Evolutionary conservation across 768 basidiomycete genomes (phyloP).

Genomic region (Lactifluus subvellereus): DNA sequence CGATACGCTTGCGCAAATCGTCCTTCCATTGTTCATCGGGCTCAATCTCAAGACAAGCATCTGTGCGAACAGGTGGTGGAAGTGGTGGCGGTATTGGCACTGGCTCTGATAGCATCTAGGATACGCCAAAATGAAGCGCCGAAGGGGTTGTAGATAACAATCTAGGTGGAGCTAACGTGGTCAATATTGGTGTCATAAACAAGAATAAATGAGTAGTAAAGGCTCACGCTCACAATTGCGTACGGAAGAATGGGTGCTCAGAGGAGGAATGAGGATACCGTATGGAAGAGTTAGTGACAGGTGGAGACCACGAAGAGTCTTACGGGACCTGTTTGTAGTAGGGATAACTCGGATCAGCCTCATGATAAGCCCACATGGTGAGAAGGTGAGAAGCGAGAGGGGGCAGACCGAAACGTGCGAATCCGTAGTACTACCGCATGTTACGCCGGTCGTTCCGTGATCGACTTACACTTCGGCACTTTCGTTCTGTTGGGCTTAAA

Average conservation of each 20-base stretch:
- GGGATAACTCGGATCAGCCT: conserved; percentile 22
- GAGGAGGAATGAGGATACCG: conserved; percentile 11
- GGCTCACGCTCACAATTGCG: conserved; percentile 13
- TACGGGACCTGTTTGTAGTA: conserved; percentile 15
- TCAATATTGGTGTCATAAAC: background rate
- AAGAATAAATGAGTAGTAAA: background rate
- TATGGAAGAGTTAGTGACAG: conserved; percentile 14
- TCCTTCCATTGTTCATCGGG: conserved; percentile 23
- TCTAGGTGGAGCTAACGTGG: background rate
- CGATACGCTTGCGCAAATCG: conserved; percentile 19
- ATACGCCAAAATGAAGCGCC: conserved; percentile 19
- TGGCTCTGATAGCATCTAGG: conserved; percentile 22
- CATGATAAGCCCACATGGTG: conserved; percentile 22
- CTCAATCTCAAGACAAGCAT: conserved; percentile 9
- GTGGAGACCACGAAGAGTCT: conserved; percentile 9
- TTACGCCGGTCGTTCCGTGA: too few species aligned
- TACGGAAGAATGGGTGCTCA: conserved; percentile 4
- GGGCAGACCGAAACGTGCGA: conserved; percentile 15
- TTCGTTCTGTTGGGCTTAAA: too few species aligned
- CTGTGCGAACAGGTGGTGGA: conserved; percentile 18
- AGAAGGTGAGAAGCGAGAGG: conserved; percentile 20
- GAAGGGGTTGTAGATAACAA: conserved; percentile 9
- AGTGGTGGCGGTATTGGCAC: conserved; percentile 13
- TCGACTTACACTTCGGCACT: too few species aligned
- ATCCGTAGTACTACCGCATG: background rate